phyloP scores from a whole-genome alignment of 1,284 basidiomycete species.

The Naganishia sp. region DNA sequence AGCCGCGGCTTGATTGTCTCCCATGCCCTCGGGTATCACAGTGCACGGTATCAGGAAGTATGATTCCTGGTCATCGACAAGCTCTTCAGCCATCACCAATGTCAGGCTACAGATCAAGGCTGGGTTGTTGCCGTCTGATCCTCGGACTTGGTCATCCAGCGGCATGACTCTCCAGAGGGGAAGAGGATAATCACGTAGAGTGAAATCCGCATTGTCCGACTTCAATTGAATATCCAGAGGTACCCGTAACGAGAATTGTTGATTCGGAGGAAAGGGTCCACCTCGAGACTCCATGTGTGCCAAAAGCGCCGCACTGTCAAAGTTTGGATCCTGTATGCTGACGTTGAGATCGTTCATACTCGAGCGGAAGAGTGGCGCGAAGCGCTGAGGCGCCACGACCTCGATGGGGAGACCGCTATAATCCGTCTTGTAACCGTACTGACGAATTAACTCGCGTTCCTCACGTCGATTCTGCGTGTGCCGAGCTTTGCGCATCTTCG shows the following conservation, averaged over 20 bases:
- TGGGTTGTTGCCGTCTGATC: constrained; percentile 21
- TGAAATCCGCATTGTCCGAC: constrained; percentile 64
- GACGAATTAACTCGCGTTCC: constrained; percentile 48
- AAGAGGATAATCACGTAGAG: constrained; percentile 71
- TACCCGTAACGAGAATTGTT: constrained; percentile 75
- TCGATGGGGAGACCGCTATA: constrained; percentile 54
- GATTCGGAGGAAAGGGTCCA: constrained; percentile 64
- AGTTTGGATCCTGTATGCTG: constrained; percentile 61
- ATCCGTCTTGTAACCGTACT: constrained; percentile 39
- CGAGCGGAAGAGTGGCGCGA: constrained; percentile 74
- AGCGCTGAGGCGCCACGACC: constrained; percentile 54
- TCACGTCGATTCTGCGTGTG: constrained; percentile 57
- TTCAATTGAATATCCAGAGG: constrained; percentile 78
- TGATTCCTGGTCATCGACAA: constrained; percentile 66
- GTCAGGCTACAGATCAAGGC: constrained; percentile 65
- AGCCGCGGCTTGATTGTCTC: constrained; percentile 60
- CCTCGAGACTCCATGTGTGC: constrained; percentile 57
- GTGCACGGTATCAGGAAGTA: constrained; percentile 71
- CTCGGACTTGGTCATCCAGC: constrained; percentile 32
- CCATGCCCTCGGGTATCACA: constrained; percentile 62
- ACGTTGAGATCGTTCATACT: constrained; percentile 65
- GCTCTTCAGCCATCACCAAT: constrained; percentile 86
- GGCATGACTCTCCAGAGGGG: constrained; percentile 56
- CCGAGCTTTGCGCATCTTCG: constrained; percentile 56
- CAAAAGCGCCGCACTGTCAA: constrained; percentile 56